These are phyloP conservation scores for Quercus tomentella DNA, from an alignment of 331 rosid genomes.

Conservation along the genomic window DNA sequence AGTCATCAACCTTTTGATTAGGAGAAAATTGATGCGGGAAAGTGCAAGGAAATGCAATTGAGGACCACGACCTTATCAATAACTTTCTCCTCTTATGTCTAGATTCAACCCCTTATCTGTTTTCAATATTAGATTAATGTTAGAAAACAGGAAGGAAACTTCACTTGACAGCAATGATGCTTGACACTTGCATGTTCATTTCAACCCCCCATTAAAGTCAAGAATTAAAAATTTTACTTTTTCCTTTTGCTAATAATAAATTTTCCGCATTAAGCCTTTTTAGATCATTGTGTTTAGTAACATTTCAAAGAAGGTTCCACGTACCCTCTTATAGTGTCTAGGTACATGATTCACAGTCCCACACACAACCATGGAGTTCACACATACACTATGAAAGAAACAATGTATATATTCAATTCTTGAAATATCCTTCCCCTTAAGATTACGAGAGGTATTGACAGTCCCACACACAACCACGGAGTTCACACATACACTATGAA, in stretches of 20 bases:
- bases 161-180: neutral
- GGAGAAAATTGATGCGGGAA: constrained; percentile 1
- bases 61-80: neutral
- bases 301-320: neutral
- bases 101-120: neutral
- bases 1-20: neutral
- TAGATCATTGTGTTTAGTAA: neutral
- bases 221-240: neutral
- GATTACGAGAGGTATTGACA: too few species aligned
- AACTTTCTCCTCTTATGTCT: neutral
- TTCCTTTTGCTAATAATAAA: too few species aligned
- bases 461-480: too few species aligned
- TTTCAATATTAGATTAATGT: neutral
- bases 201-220: neutral
- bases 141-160: neutral
- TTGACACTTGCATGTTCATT: neutral
- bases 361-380: too few species aligned
- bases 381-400: too few species aligned
- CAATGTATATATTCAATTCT: too few species aligned
- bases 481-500: too few species aligned
- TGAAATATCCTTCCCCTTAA: too few species aligned
- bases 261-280: neutral
- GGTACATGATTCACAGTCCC: too few species aligned
- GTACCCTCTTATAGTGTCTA: too few species aligned
- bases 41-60: constrained; percentile 13